A percentile compares a stretch with the other conserved stretches of the same genome.
These are phyloP conservation scores for Chondrus crispus DNA, from an alignment of 23 red algal species.

Conservation along the genomic window DNA sequence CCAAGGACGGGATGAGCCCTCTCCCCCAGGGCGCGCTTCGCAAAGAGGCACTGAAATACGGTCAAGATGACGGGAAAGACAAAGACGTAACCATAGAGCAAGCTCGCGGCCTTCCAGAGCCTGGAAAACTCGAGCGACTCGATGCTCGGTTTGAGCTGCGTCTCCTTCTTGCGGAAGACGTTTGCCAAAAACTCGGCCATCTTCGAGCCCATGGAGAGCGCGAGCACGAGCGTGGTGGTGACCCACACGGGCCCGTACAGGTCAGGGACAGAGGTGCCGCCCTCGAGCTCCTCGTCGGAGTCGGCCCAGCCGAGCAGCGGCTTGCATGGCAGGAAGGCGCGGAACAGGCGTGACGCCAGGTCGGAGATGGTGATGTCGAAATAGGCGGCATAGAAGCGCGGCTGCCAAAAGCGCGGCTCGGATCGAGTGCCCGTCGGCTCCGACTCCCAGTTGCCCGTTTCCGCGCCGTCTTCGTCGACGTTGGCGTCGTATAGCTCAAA, in stretches of 20 bases:
- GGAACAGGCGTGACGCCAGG: conserved; percentile 49
- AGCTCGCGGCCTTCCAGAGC: conserved; percentile 46
- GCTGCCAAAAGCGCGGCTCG: conserved; percentile 63
- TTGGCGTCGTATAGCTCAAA: conserved; percentile 73
- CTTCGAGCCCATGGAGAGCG: conserved; percentile 61
- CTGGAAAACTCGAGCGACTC: conserved; percentile 41
- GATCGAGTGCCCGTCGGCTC: conserved; percentile 52
- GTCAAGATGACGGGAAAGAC: conserved; percentile 66
- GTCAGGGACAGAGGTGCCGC: conserved; percentile 70
- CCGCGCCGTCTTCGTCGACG: conserved; percentile 57
- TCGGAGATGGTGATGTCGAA: conserved; percentile 70
- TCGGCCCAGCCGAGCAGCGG: conserved; percentile 69
- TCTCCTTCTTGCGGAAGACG: conserved; percentile 58
- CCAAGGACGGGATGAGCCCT: conserved; percentile 31
- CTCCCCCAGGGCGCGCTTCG: conserved; percentile 27
- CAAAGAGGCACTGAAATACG: conserved; percentile 64
- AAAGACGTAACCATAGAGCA: conserved; percentile 77
- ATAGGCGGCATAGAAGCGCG: conserved; percentile 65
- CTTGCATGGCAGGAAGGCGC: conserved; percentile 61
- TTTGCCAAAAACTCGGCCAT: conserved; percentile 56
- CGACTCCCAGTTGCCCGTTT: conserved; percentile 57
- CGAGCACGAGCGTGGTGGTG: conserved; percentile 74
- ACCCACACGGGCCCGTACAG: conserved; percentile 84
- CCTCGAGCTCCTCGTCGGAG: conserved; percentile 55
- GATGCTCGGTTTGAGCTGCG: conserved; percentile 7